phyloP scores from a whole-genome alignment of 1,139 yeast genomes.

The Taphrina flavorubra region DNA sequence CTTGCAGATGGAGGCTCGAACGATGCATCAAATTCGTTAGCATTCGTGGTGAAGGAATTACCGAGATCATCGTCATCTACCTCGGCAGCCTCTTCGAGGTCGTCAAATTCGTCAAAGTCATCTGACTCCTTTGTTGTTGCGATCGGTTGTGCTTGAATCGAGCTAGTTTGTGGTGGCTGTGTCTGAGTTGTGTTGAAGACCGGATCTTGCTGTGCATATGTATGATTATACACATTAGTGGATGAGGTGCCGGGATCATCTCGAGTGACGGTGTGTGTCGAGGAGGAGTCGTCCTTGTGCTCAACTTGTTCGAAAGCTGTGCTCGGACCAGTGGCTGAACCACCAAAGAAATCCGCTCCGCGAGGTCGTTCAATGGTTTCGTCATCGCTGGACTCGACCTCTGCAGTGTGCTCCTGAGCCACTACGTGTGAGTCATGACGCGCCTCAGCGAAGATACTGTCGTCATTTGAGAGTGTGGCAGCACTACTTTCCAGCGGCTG shows the following conservation, averaged over 20 bases:
- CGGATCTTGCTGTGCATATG: background rate
- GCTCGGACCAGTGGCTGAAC: background rate
- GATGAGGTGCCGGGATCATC: background rate
- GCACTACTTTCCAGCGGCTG: background rate
- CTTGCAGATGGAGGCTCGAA: slow-evolving; percentile 25
- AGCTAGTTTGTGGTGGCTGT: background rate
- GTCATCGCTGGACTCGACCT: slow-evolving; percentile 37
- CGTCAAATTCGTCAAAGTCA: slow-evolving; percentile 38
- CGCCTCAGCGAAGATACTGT: background rate
- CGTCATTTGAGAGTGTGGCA: background rate
- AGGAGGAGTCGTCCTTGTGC: slow-evolving; percentile 6
- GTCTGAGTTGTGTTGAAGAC: background rate
- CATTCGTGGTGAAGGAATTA: slow-evolving; percentile 22
- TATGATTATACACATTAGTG: background rate
- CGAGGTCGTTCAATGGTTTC: slow-evolving; percentile 32
- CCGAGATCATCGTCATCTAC: slow-evolving; percentile 31
- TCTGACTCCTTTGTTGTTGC: slow-evolving; percentile 12
- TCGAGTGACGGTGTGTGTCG: slow-evolving; percentile 9
- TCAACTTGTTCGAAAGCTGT: too few species aligned
- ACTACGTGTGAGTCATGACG: background rate
- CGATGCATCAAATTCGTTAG: slow-evolving; percentile 34
- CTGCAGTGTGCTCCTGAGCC: slow-evolving; percentile 19
- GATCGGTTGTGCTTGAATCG: background rate
- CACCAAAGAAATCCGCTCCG: slow-evolving; percentile 26
- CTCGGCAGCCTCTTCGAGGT: slow-evolving; percentile 38